Evolutionary conservation across 257 asterid genomes (phyloP), one percentile per base, ranked within the genome.

Genomic region (Handroanthus guayacan): DNA sequence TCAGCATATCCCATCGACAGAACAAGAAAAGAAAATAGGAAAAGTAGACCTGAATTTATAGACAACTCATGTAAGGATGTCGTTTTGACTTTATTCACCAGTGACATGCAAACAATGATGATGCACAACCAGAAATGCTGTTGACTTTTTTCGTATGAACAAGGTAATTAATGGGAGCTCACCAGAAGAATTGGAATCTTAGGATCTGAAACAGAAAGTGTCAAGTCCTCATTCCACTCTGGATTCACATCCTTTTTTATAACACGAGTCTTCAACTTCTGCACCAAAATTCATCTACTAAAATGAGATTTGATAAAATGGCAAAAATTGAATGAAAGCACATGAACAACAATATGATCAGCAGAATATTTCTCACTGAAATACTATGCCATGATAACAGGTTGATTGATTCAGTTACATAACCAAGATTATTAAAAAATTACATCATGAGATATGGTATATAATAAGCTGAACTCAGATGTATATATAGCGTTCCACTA

Each of bases 151-250:
- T 47, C 55, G 45, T 36, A 48, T 45, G 3, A 8, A 36, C 12
- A 13, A 34, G 37, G 37, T 58, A 20, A 69, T 8, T 17, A 45
- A 56, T 45, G 54, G 9, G 50, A 72, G 34, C 87, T 86, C 69
- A 93, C 98, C 94, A 93, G 90, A 79, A 55, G 78, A 80, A 93
- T 62, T 16, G 88, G 90, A 69, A 43, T 63, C 62, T 78, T 84
- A 55, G 86, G 83, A 84, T 91, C 90, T 38, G 89, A 37, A 68
- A 91, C 74, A 8, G 97, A 83, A 57, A 93, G 96, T 9, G 94
- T 93, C 80, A 93, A 81, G 83, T 93, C 97, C 80, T 93, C 98
- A 36, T 93, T 87, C 98, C 98, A 93, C 77, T 84, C 94, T 39
- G 98, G 98, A 85, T 93, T 93, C 39, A 89, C 83, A 76, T 91